Percentiles rank a stretch among this genome's conserved stretches.
Evolutionary conservation across 306 rosid genomes (phyloP).

Genomic region (Echinosophora koreensis): DNA sequence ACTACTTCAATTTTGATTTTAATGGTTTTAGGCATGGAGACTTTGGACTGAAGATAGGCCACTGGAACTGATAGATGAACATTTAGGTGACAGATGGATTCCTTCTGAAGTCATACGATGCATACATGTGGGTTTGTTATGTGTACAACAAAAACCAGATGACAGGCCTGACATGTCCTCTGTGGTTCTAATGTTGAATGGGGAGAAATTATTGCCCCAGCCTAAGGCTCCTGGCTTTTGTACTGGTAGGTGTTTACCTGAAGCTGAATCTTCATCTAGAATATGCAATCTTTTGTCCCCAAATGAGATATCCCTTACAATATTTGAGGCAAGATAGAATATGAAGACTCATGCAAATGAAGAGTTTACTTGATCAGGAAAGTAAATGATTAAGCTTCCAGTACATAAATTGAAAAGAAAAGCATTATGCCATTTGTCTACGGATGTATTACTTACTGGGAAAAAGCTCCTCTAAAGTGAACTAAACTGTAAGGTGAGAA

Average conservation of each 20-base stretch:
- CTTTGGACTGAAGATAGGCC: slow-evolving; percentile 42
- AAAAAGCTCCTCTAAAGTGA: no score
- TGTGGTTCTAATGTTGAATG: slow-evolving; percentile 38
- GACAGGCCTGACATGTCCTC: slow-evolving; percentile 41
- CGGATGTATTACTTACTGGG: background rate
- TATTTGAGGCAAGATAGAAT: slow-evolving; percentile 40
- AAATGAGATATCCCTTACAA: slow-evolving; percentile 34
- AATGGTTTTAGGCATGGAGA: slow-evolving; percentile 43
- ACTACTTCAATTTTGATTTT: background rate
- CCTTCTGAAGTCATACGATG: slow-evolving; percentile 28
- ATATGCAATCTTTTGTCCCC: background rate
- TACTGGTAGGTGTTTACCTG: slow-evolving; percentile 5
- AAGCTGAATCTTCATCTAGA: background rate
- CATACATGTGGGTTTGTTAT: slow-evolving; percentile 35
- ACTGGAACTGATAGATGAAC: slow-evolving; percentile 38
- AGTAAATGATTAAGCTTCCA: background rate
- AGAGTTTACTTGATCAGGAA: background rate
- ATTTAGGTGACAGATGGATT: background rate
- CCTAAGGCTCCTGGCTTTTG: slow-evolving; percentile 33
- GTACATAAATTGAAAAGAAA: background rate
- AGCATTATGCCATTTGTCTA: background rate
- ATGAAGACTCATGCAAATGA: background rate
- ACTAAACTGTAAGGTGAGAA: no score
- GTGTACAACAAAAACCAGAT: slow-evolving; percentile 35
- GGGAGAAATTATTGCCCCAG: slow-evolving; percentile 37